A percentile compares a stretch with the other conserved stretches of the same genome.
Conservation (phyloP, 352 stramenopile species). For the Globisporangium heterothallicum region DNA sequence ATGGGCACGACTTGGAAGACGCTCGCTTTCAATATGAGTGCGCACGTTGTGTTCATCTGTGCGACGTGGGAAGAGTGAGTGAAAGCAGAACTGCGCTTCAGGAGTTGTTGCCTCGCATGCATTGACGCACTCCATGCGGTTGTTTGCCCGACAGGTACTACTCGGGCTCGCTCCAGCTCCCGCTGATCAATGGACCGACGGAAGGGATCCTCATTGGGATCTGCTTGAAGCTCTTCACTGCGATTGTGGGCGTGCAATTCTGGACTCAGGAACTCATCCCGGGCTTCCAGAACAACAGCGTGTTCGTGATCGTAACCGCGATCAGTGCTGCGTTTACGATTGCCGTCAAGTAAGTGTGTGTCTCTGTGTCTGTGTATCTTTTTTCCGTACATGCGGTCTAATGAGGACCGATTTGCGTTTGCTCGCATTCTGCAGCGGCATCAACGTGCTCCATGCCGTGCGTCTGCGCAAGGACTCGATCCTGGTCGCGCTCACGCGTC, state of each 20-base stretch:
- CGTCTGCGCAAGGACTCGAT: constrained; percentile 64
- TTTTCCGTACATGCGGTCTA: background rate
- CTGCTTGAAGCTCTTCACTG: constrained; percentile 71
- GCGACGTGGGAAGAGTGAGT: constrained; percentile 85
- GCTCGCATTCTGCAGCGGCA: constrained; percentile 39
- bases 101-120: background rate
- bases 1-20: constrained; percentile 76
- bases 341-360: constrained; percentile 59
- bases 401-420: constrained; percentile 1
- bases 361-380: background rate
- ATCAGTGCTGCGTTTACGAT: constrained; percentile 57
- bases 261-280: constrained; percentile 59
- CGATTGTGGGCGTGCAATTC: constrained; percentile 50
- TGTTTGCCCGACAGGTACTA: constrained; percentile 72
- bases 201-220: constrained; percentile 92
- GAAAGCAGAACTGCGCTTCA: constrained; percentile 1
- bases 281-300: constrained; percentile 77
- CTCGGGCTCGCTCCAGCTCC: constrained; percentile 92
- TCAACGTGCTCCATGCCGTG: constrained; percentile 71
- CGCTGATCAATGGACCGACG: constrained; percentile 95
- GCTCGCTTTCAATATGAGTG: constrained; percentile 67
- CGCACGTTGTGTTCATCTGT: constrained; percentile 78
- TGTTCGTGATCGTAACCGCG: constrained; percentile 69
- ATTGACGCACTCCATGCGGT: background rate
- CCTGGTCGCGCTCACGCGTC: constrained; percentile 71